Base-by-base conservation (phyloP, 2,329 filamentous ascomycete genomes). In the Fusarium foetens region DNA sequence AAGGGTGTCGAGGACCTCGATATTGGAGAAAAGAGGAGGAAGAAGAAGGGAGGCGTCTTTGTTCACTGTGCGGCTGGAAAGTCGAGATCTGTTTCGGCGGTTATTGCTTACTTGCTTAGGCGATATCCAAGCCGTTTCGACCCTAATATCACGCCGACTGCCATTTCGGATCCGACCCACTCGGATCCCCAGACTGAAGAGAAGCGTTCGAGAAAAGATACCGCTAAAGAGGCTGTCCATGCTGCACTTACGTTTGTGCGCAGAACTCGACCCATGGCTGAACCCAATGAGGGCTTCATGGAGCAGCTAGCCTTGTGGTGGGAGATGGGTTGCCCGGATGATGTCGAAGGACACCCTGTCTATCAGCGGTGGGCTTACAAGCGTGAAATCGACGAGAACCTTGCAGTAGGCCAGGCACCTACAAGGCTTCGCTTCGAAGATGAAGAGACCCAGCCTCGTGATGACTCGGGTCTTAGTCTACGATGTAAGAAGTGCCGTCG, bases 251-350 rank as follows among this genome's bases (percentile, higher is more conserved):
- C 86, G 31, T 87, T 92, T 73, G 85, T 98, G 55, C 90, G 91
- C 58, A 83, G 91, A 78, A 88, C 88, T 46, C 90, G 95, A 42
- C 89, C 92, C 21, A 88, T 96, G 60, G 95, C 92, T 68, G 94
- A 97, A 78, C 96, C 96, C 7, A 99, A 99, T 80, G 85, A 90
- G 36, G 95, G 95, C 33, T 99, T 99, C 86, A 94, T 95, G 90
- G 85, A 90, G 55, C 96, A 99, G 82, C 87, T 99, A 9, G 87
- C 92, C 74, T 85, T 98, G 59, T 99, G 95, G 86, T 92, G 94
- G 85, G 85, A 92, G 73, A 97, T 98, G 93, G 90, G 90, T 51
- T 95, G 92, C 73, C 93, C 95, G 3, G 88, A 84, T 8, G 84
- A 84, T 45, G 84, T 90, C 21, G 91, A 93, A 71, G 84, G 86